Percentiles rank a stretch among this genome's conserved stretches.
Evolutionary conservation across 2,329 filamentous ascomycete genomes (phyloP).

Genomic region (Arthrocladium fulminans): DNA sequence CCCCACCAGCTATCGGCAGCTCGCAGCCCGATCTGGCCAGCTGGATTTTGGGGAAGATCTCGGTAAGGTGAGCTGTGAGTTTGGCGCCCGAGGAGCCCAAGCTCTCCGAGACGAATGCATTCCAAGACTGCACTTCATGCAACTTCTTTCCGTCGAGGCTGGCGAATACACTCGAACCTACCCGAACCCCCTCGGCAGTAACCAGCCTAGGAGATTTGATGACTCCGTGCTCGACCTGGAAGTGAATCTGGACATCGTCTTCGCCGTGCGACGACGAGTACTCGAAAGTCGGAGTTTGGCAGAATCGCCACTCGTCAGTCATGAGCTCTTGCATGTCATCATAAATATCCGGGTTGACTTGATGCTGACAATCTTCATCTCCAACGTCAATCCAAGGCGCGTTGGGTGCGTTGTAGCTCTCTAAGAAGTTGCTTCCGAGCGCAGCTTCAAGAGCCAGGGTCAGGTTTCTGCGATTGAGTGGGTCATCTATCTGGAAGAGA

Average conservation of each 20-base stretch:
- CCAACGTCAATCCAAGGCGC: slow-evolving; percentile 11
- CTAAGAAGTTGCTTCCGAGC: slow-evolving; percentile 10
- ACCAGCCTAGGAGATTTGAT: slow-evolving; percentile 9
- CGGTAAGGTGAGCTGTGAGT: background rate
- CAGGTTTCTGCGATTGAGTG: slow-evolving; percentile 9
- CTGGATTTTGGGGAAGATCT: slow-evolving; percentile 1
- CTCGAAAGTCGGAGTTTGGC: slow-evolving; percentile 20
- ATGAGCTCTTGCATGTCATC: slow-evolving; percentile 15
- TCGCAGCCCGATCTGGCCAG: background rate
- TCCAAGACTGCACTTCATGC: slow-evolving; percentile 6
- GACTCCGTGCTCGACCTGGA: slow-evolving; percentile 16
- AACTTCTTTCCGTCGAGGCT: slow-evolving; percentile 5
- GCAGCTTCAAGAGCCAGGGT: slow-evolving; percentile 12
- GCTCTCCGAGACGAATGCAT: background rate
- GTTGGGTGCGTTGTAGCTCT: slow-evolving; percentile 14
- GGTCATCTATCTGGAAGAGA: slow-evolving; percentile 37
- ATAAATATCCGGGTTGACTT: slow-evolving; percentile 11
- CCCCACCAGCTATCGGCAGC: background rate
- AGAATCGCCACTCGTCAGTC: slow-evolving; percentile 19
- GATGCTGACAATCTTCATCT: slow-evolving; percentile 8
- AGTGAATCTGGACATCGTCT: slow-evolving; percentile 11
- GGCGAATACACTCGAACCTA: background rate
- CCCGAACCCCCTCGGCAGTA: background rate
- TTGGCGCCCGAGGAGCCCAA: background rate
- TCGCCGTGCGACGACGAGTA: slow-evolving; percentile 13